A percentile compares a stretch with the other conserved stretches of the same genome.
These are phyloP conservation scores for Colletotrichum sp. DNA, from an alignment of 2,329 filamentous ascomycete species.

Conservation along the genomic window DNA sequence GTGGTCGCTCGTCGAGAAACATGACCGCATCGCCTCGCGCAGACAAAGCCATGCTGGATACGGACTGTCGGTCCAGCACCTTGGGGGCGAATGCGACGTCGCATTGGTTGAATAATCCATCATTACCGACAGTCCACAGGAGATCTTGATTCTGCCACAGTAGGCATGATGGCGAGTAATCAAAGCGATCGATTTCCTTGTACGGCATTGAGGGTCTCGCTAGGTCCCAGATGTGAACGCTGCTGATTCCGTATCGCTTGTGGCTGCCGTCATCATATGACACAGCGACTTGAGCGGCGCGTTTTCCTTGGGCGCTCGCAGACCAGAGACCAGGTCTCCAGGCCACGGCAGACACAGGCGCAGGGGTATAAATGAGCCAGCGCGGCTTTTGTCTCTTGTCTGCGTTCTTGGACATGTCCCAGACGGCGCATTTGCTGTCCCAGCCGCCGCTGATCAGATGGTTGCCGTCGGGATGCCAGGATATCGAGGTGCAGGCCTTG, in stretches of 20 bases:
- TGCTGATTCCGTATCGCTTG: constrained; percentile 59
- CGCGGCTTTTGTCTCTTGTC: constrained; percentile 70
- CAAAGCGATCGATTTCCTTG: constrained; percentile 68
- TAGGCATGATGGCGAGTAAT: constrained; percentile 60
- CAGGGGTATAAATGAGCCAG: constrained; percentile 65
- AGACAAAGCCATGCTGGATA: constrained; percentile 67
- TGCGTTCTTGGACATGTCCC: constrained; percentile 65
- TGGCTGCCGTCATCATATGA: constrained; percentile 63
- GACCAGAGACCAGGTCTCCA: constrained; percentile 73
- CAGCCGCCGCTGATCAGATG: constrained; percentile 68
- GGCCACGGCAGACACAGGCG: constrained; percentile 61
- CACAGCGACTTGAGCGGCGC: constrained; percentile 67
- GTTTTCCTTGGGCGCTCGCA: constrained; percentile 63
- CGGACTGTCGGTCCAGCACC: constrained; percentile 65
- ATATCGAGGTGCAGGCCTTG: constrained; percentile 62
- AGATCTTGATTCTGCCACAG: constrained; percentile 70
- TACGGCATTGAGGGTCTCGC: constrained; percentile 70
- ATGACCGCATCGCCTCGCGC: constrained; percentile 64
- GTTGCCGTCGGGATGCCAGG: constrained; percentile 73
- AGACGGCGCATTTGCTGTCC: constrained; percentile 68
- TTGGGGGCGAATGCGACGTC: constrained; percentile 69
- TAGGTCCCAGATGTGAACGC: constrained; percentile 73
- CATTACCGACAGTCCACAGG: constrained; percentile 69
- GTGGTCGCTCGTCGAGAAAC: constrained; percentile 64
- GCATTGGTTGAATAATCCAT: constrained; percentile 68